Conservation (phyloP, 306 rosid species). For the Sindora glabra region DNA sequence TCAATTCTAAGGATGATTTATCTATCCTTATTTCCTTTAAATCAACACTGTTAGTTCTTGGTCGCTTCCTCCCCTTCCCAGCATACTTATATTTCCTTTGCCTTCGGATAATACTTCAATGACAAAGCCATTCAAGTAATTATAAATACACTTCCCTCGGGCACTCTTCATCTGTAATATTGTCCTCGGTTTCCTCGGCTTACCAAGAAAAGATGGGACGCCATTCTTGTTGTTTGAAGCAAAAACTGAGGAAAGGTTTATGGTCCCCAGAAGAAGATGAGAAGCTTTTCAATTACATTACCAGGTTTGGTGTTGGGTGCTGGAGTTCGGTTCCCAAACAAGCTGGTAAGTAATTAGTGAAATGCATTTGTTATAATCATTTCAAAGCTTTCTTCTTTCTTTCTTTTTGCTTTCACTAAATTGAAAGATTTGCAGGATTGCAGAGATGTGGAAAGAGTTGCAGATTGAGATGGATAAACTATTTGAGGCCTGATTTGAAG, state of each 20-base stretch:
- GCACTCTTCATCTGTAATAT: conserved; percentile 19
- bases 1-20: conserved; percentile 75
- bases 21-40: conserved; percentile 32
- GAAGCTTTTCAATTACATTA: conserved; percentile 83
- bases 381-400: too few relatives aligned
- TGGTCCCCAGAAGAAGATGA: conserved; percentile 99
- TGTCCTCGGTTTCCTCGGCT: too few relatives aligned
- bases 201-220: conserved; percentile 76
- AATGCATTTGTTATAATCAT: not conserved
- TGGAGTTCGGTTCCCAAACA: conserved; percentile 96
- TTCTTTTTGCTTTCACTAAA: too few relatives aligned
- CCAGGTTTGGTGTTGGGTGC: conserved; percentile 85
- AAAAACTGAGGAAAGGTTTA: conserved; percentile 75
- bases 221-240: conserved; percentile 73
- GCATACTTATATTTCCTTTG: conserved; percentile 32
- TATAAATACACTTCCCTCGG: too few relatives aligned
- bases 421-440: conserved; percentile 52
- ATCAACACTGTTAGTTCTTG: conserved; percentile 41
- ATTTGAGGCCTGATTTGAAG: conserved; percentile 88
- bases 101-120: conserved; percentile 12
- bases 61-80: conserved; percentile 23
- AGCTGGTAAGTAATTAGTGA: conserved; percentile 68
- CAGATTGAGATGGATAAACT: conserved; percentile 89
- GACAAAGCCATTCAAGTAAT: conserved; percentile 12
- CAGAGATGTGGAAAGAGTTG: conserved; percentile 96